Conservation (phyloP, 2,329 filamentous ascomycete genomes). For the Hypoxylon sp. region DNA sequence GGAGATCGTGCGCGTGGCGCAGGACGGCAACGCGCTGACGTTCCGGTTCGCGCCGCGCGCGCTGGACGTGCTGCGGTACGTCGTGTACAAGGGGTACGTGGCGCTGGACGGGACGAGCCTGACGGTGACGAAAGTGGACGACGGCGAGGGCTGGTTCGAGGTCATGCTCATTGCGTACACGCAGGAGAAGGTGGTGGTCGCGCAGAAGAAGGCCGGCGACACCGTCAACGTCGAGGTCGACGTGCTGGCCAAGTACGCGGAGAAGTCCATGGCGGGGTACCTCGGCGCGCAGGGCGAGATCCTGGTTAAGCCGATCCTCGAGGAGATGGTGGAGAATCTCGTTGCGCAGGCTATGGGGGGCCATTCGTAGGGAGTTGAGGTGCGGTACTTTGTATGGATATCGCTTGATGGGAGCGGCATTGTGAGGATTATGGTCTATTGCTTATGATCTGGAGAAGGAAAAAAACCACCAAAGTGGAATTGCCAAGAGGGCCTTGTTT, state of each 20-base stretch:
- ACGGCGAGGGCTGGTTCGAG: conserved; percentile 87
- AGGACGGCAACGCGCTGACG: conserved; percentile 91
- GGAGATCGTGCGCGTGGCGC: conserved; percentile 77
- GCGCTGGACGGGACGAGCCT: conserved; percentile 94
- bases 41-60: conserved; percentile 84
- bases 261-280: conserved; percentile 90
- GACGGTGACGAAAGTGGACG: conserved; percentile 89
- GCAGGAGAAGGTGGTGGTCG: conserved; percentile 90
- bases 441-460: not conserved
- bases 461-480: not conserved
- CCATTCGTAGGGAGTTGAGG: conserved; percentile 32
- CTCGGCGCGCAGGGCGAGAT: conserved; percentile 71
- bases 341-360: conserved; percentile 76
- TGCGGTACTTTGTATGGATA: not conserved
- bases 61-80: conserved; percentile 80
- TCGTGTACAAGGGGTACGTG: conserved; percentile 97
- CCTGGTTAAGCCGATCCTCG: conserved; percentile 70
- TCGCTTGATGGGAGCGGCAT: not conserved
- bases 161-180: conserved; percentile 99
- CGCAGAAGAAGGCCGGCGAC: conserved; percentile 82
- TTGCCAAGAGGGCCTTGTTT: not conserved
- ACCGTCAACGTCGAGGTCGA: conserved; percentile 94
- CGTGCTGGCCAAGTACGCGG: conserved; percentile 86
- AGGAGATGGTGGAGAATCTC: conserved; percentile 81
- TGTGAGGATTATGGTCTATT: not conserved